A percentile compares a stretch with the other conserved stretches of the same genome.
phyloP scores from a whole-genome alignment of 2,329 filamentous ascomycete genomes.

The Aspergillus udagawae region DNA sequence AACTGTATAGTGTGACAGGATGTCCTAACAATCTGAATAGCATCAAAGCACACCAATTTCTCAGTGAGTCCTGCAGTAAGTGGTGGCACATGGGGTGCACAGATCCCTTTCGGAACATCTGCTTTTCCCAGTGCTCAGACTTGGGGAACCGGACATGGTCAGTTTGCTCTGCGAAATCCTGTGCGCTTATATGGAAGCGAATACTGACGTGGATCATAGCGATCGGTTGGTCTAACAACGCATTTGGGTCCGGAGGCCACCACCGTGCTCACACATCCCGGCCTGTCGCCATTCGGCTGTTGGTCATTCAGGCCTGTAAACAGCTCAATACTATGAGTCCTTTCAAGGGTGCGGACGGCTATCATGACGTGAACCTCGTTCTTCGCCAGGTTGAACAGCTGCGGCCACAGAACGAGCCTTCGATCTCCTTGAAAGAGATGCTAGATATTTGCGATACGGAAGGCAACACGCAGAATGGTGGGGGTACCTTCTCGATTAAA shows the following conservation, averaged over 20 bases:
- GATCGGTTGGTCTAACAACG: constrained; percentile 44
- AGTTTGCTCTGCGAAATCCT: constrained; percentile 14
- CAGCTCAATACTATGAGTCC: constrained; percentile 46
- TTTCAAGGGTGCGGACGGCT: constrained; percentile 53
- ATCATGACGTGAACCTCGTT: constrained; percentile 63
- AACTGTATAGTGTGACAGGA: constrained; percentile 1
- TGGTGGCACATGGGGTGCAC: constrained; percentile 32
- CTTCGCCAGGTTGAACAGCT: constrained; percentile 63
- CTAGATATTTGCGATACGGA: constrained; percentile 86
- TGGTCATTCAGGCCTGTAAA: constrained; percentile 77
- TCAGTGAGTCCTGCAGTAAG: constrained; percentile 27
- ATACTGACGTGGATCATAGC: constrained; percentile 28
- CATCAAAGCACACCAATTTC: constrained; percentile 32
- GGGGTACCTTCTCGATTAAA: constrained; percentile 75
- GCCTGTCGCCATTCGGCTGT: constrained; percentile 64
- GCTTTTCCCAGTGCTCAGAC: constrained; percentile 33
- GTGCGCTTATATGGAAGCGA: not conserved
- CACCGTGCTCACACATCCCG: constrained; percentile 56
- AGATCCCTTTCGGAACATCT: constrained; percentile 36
- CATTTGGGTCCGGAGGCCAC: constrained; percentile 47
- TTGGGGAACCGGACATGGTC: constrained; percentile 38
- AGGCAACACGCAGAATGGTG: constrained; percentile 79
- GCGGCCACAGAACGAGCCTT: constrained; percentile 54
- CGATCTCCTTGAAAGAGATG: constrained; percentile 63
- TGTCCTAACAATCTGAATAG: constrained; percentile 21